phyloP scores from a whole-genome alignment of 2,329 filamentous ascomycete species.

The Fusarium duplospermum region DNA sequence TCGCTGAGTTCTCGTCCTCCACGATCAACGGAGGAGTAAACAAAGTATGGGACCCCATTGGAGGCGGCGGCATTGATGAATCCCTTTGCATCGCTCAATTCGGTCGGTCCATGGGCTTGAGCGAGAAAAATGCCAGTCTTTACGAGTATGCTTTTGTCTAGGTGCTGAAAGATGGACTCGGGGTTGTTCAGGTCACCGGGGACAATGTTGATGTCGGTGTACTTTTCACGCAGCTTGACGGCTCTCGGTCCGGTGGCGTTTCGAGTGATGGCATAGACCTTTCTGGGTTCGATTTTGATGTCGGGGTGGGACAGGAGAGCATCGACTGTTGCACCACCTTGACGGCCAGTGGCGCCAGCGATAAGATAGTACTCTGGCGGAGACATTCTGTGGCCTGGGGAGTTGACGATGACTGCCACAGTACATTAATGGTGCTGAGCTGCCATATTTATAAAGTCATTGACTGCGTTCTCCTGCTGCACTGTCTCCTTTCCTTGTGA shows the following conservation, averaged over 20 bases:
- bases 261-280: constrained; percentile 63
- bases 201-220: constrained; percentile 61
- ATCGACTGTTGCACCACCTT: constrained; percentile 45
- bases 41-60: constrained; percentile 65
- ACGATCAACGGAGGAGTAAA: constrained; percentile 74
- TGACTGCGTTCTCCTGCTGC: neutral
- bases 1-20: constrained; percentile 68
- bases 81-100: constrained; percentile 62
- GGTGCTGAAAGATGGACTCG: constrained; percentile 56
- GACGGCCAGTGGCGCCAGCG: constrained; percentile 47
- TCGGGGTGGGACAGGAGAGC: constrained; percentile 39
- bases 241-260: constrained; percentile 55
- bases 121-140: constrained; percentile 38
- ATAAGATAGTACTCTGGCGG: constrained; percentile 33
- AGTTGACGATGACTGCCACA: neutral
- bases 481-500: neutral
- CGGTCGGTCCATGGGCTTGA: constrained; percentile 50
- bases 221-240: constrained; percentile 47
- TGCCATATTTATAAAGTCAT: neutral
- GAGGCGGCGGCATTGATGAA: constrained; percentile 63
- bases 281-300: constrained; percentile 57
- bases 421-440: neutral
- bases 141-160: constrained; percentile 20
- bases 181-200: constrained; percentile 65
- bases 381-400: neutral